Base-by-base conservation (phyloP, 2,329 filamentous ascomycete species). In the Thyridium curvatum region DNA sequence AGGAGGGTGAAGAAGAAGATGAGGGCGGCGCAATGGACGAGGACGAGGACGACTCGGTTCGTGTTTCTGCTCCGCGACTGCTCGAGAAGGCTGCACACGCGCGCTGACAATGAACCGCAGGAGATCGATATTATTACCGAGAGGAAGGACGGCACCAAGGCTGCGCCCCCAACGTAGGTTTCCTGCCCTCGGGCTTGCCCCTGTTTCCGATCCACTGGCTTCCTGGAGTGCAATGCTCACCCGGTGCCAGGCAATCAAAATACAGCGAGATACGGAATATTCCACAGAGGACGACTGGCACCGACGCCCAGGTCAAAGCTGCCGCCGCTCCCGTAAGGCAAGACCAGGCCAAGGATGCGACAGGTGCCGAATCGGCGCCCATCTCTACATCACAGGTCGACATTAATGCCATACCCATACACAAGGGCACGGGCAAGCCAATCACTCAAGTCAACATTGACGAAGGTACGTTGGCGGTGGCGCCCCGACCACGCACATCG, bases 361-460 rank as follows among this genome's bases (percentile, higher is more conserved):
- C 13, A 37, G 26, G 34, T 12, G 28, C 35, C 40, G 34, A 40
- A 17, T 30, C 43, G 8, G 12, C 65, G 82, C 50, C 68, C 93
- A 67, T 88, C 60, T 67, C 84, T 31, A 90, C 84, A 41, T 95
- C 89, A 12, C 90, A 79, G 35, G 77, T 97, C 46, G 86, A 97
- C 54, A 77, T 96, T 39, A 80, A 94, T 59, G 84, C 75, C 4
- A 86, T 89, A 46, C 91, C 93, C 1, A 66, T 84, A 3, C 90
- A 94, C 59, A 80, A 84, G 14, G 70, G 74, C 3, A 82, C 81
- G 16, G 93, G 94, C 49, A 90, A 93, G 51, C 85, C 93, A 51
- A 78, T 89, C 38, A 84, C 81, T 8, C 84, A 81, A 44, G 67
- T 88, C 35, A 84, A 85, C 55, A 84, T 89, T 49, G 85, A 90